Base-by-base conservation (phyloP, 306 rosid genomes). In the Vachellia collinsii region DNA sequence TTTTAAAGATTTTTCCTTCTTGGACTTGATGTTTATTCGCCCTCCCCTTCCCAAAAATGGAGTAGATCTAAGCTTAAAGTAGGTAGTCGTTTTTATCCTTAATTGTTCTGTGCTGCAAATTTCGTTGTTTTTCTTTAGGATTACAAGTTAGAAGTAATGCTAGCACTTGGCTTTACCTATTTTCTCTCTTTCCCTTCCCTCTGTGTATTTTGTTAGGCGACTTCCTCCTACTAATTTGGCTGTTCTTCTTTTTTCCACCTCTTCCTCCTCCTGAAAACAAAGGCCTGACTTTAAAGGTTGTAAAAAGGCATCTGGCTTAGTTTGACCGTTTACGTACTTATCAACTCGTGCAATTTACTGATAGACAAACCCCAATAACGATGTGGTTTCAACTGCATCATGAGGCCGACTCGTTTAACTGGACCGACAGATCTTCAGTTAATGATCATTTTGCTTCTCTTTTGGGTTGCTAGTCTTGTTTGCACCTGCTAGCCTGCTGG, bases 41-140 rank as follows among this genome's bases (percentile, higher is more conserved):
- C 81, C 72, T 69, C 39, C 14, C 58, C 37, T 58, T 67, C 74
- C 68, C 48, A 72, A 53, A 48, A 48, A 54, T 77, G 79, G 51
- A 53, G 70, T 86, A 85, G 91, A 82, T 88, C 81, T 88, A 79
- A 53, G 79, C 75, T 77, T 80, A 23, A 22, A 41, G 3, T 73
- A 4, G 7, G 62, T 75, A 47, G 29, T 47, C 58, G 9, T 77
- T 58, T 61, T 12, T 51, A 20, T 47, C 29, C 11, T 77, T 42
- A 36, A 4, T 70, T 65, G 72, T 53, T 80, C 62, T 11, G 6
- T 73, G 20, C 73, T 59, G 54, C 62, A 70, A 77, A 86, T 80
- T 82, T 41, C 36, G 70, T 69, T 84, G 41, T 23, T 68, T 48
- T 37, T 73, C 58, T 70, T 42, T 46, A 19, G 13, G 12, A 14